phyloP scores from a whole-genome alignment of 176 grass and related monocot genomes.

The Oryza longistaminata region DNA sequence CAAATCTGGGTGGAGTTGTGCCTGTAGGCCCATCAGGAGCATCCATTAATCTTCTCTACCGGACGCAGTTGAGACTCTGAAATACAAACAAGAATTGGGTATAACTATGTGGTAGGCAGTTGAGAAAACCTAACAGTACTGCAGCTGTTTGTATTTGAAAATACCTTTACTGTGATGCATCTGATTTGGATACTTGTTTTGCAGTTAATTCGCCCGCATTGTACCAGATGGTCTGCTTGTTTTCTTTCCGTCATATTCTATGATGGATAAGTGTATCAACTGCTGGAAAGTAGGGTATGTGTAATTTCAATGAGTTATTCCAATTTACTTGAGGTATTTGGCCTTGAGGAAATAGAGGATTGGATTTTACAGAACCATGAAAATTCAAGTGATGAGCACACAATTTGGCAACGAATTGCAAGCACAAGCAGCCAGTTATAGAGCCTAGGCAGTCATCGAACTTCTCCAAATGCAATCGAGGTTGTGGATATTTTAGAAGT shows the following conservation, averaged over 20 bases:
- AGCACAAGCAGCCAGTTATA: slow-evolving; percentile 89
- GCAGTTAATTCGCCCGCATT: slow-evolving; percentile 93
- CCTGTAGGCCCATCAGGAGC: slow-evolving; percentile 83
- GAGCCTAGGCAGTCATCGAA: slow-evolving; percentile 91
- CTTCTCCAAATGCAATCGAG: slow-evolving; percentile 90
- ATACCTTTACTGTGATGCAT: slow-evolving; percentile 13
- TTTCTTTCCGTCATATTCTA: slow-evolving; percentile 98
- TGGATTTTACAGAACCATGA: slow-evolving; percentile 68
- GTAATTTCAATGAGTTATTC: slow-evolving; percentile 22
- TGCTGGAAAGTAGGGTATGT: slow-evolving; percentile 91
- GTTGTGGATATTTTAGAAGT: slow-evolving; percentile 48
- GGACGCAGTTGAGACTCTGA: slow-evolving; percentile 69
- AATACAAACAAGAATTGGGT: slow-evolving; percentile 98
- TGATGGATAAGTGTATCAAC: slow-evolving; percentile 93
- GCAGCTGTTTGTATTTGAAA: slow-evolving; percentile 34
- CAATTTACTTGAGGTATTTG: slow-evolving; percentile 31
- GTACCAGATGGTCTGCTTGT: slow-evolving; percentile 94
- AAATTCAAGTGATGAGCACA: slow-evolving; percentile 61
- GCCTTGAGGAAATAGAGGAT: slow-evolving; percentile 9
- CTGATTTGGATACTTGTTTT: slow-evolving; percentile 33
- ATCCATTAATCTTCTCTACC: slow-evolving; percentile 92
- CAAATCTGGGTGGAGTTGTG: too few species aligned
- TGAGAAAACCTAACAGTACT: slow-evolving; percentile 20
- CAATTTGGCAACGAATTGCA: slow-evolving; percentile 96
- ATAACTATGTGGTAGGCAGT: slow-evolving; percentile 67